phyloP scores from a whole-genome alignment of 192 early-diverging fungal genomes.

The Backusella parvicylindrica region DNA sequence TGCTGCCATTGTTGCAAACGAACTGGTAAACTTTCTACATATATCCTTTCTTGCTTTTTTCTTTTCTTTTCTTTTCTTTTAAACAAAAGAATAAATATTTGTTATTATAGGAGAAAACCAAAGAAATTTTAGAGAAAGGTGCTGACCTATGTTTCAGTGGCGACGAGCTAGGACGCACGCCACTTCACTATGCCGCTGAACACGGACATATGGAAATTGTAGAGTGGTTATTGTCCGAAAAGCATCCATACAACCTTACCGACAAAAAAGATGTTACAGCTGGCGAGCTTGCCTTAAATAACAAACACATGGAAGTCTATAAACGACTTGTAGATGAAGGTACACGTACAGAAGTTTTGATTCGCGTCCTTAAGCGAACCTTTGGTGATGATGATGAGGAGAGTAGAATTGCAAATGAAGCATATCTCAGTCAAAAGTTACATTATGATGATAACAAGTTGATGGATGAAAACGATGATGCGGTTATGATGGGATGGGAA shows the following conservation, averaged over 20 bases:
- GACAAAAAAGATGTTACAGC: constrained; percentile 73
- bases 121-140: constrained; percentile 42
- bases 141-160: constrained; percentile 55
- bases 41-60: too few species aligned
- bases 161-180: constrained; percentile 53
- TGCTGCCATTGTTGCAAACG: constrained; percentile 16
- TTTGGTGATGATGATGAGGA: constrained; percentile 40
- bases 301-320: constrained; percentile 70
- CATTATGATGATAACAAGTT: constrained; percentile 79
- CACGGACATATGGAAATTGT: constrained; percentile 63
- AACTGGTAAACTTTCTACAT: too few species aligned
- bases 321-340: constrained; percentile 81
- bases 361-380: constrained; percentile 47
- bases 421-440: constrained; percentile 75
- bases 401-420: constrained; percentile 59
- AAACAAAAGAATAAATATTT: too few species aligned
- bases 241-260: constrained; percentile 83
- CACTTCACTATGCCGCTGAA: constrained; percentile 70
- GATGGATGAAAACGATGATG: constrained; percentile 84
- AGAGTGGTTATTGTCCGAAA: constrained; percentile 54
- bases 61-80: neutral
- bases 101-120: constrained; percentile 31
- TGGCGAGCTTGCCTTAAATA: constrained; percentile 77
- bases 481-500: constrained; percentile 99
- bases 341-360: constrained; percentile 76